Evolutionary conservation across 768 basidiomycete species (phyloP).

Genomic region (Suillus subluteus): DNA sequence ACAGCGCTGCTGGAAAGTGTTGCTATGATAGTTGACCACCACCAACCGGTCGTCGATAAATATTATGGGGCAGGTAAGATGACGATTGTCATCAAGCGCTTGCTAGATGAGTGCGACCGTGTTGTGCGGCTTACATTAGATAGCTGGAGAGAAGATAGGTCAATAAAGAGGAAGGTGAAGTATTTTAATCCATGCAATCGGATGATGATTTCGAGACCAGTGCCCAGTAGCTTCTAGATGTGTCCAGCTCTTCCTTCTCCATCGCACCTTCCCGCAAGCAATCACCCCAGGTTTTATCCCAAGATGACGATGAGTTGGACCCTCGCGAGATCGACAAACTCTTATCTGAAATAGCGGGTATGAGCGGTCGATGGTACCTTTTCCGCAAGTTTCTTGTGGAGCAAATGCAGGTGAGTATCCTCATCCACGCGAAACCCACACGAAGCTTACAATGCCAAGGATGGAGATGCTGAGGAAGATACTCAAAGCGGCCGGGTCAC

Average conservation of each 20-base stretch:
- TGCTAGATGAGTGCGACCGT: constrained; percentile 86
- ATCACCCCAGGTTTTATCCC: constrained; percentile 30
- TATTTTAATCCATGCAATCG: background rate
- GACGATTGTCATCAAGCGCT: constrained; percentile 70
- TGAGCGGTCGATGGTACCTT: constrained; percentile 90
- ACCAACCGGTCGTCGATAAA: constrained; percentile 96
- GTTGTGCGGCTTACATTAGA: constrained; percentile 75
- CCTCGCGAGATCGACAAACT: constrained; percentile 91
- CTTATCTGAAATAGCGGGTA: constrained; percentile 84
- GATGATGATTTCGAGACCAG: background rate
- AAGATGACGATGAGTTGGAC: constrained; percentile 70
- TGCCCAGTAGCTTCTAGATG: constrained; percentile 48
- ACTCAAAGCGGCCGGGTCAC: constrained; percentile 7
- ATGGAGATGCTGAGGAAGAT: constrained; percentile 16
- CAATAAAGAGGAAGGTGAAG: constrained; percentile 76
- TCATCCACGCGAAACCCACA: background rate
- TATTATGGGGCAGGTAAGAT: constrained; percentile 94
- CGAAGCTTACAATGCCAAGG: constrained; percentile 19
- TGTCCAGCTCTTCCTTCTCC: constrained; percentile 44
- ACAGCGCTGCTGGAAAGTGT: constrained; percentile 95
- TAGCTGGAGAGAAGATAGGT: constrained; percentile 91
- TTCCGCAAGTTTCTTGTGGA: constrained; percentile 88
- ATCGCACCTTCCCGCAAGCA: constrained; percentile 36
- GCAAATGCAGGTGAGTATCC: constrained; percentile 58
- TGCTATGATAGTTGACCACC: constrained; percentile 95